Evolutionary conservation across 176 grass and related monocot species (phyloP), one percentile per base, ranked within the genome.

Genomic region (Oryza meridionalis): DNA sequence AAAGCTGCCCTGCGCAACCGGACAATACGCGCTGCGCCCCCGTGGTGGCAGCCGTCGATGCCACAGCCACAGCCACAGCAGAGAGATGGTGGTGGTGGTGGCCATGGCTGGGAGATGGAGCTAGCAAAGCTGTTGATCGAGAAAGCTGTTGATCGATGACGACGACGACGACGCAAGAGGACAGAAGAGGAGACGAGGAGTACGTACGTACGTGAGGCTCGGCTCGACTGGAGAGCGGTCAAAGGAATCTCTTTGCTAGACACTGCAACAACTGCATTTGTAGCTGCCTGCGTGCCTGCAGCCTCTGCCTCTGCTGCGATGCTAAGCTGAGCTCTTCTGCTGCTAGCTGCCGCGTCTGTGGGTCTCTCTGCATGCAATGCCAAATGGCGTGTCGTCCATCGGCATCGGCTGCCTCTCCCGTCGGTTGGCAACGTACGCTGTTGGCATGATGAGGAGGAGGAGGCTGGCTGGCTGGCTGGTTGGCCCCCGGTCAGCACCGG

Each of bases 351-450:
- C 29, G 64, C 79, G 3, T 7, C 19, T 61, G 19, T 62, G 7
- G 1, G 33, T 5, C 33, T 58, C 50, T 55, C 51, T 62, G n/a
- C 58, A 62, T 19, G 86, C 76, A 35, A 61, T 73, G 76, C 76
- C 81, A 45, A 79, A 84, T 74, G 87, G 69, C 75, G 73, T 58
- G 53, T 14, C 75, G 35, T 69, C 87, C 21, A 84, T 26, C 74
- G 58, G 33, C 33, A 35, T 35, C 33, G 33, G 2, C 21, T 22
- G 58, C 21, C 58, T 61, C 58, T 19, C 19, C 8, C 58, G n/a
- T 24, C 58, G 21, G 58, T 62, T 58, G 4, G 42, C 3, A 31
- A 31, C 29, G 29, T 53, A 53, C 50, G 50, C 16, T 53, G 50
- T 49, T 58, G 51, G 51, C 51, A 55, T 15, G 3, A 47, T 47